A percentile compares a stretch with the other conserved stretches of the same genome.
Conservation (phyloP, 345 rosid genomes). For the Euphorbia pulcherrima region DNA sequence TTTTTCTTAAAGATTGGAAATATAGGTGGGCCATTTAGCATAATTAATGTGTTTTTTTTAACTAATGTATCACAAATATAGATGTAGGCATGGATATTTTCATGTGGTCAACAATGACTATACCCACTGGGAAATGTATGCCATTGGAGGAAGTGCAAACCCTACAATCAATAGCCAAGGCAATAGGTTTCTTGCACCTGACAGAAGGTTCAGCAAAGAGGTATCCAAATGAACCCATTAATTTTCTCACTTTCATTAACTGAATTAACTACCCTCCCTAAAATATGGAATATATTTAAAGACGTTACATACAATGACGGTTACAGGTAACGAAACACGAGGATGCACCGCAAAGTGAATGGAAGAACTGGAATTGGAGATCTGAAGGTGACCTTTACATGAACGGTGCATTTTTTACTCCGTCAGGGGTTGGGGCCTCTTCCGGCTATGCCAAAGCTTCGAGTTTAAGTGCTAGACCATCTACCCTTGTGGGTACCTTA, state of each 20-base stretch:
- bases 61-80: not conserved
- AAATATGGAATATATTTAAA: not conserved
- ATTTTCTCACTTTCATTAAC: slow-evolving; percentile 1
- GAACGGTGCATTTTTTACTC: slow-evolving; percentile 29
- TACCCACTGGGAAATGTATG: slow-evolving; percentile 34
- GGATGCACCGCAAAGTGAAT: slow-evolving; percentile 29
- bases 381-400: slow-evolving; percentile 27
- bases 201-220: slow-evolving; percentile 24
- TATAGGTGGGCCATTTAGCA: not conserved
- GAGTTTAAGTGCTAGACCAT: slow-evolving; percentile 29
- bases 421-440: slow-evolving; percentile 28
- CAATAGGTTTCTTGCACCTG: slow-evolving; percentile 29
- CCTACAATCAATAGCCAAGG: no score
- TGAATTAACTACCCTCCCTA: slow-evolving; percentile 19
- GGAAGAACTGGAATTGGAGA: no score
- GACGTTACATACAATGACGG: not conserved
- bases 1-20: not conserved
- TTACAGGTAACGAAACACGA: slow-evolving; percentile 30
- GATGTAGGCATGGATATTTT: slow-evolving; percentile 30
- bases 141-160: slow-evolving; percentile 35
- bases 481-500: slow-evolving; percentile 27
- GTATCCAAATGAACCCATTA: no score
- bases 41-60: not conserved
- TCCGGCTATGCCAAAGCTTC: slow-evolving; percentile 31
- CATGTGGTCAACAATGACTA: slow-evolving; percentile 35